Evolutionary conservation across 2,329 filamentous ascomycete species (phyloP).

Genomic region (Cladosporium sphaerospermum): DNA sequence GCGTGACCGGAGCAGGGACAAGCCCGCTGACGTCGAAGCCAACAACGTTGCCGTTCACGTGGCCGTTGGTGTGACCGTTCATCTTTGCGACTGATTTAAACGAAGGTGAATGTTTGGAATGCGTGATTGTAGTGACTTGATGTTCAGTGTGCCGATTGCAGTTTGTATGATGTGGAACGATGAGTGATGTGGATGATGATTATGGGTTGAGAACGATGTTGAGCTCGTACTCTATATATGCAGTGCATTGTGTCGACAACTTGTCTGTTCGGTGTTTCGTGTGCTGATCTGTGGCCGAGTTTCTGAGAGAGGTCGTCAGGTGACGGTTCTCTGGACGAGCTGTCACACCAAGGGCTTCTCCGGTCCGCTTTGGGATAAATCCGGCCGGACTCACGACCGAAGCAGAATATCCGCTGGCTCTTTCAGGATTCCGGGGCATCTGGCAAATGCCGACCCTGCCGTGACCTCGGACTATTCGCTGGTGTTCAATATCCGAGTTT

Average conservation of each 20-base stretch:
- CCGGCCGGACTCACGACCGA: not conserved
- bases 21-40: slow-evolving; percentile 44
- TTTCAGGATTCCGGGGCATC: no score
- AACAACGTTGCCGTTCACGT: slow-evolving; percentile 13
- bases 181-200: not conserved
- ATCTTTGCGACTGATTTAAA: not conserved
- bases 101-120: not conserved
- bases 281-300: no score
- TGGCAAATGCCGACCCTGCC: no score
- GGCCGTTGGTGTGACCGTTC: not conserved
- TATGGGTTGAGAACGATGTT: not conserved
- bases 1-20: slow-evolving; percentile 47
- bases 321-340: no score
- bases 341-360: not conserved
- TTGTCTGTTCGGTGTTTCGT: not conserved
- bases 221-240: not conserved
- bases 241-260: not conserved
- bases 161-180: not conserved
- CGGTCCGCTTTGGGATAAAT: slow-evolving; percentile 1
- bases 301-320: no score
- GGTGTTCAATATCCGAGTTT: no score
- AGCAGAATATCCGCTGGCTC: no score
- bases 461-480: no score
- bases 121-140: not conserved
- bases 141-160: not conserved